These are phyloP conservation scores for Annulohypoxylon bovei DNA, from an alignment of 495 filamentous ascomycete genomes.

Conservation along the genomic window DNA sequence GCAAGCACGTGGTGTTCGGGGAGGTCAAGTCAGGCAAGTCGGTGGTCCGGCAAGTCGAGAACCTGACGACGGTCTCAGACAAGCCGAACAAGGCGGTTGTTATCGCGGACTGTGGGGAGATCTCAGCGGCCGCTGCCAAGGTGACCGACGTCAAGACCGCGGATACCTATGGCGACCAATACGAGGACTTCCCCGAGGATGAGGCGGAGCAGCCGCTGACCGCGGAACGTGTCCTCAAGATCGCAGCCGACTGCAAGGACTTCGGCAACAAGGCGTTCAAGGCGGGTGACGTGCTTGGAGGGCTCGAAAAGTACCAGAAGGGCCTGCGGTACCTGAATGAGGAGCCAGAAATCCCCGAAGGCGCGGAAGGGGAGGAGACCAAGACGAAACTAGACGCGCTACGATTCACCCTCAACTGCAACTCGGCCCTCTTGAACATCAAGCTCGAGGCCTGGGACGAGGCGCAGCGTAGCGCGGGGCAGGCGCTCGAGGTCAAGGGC, in stretches of 20 bases:
- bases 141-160: slow-evolving; percentile 68
- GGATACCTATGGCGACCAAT: slow-evolving; percentile 87
- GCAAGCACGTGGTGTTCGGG: slow-evolving; percentile 98
- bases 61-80: slow-evolving; percentile 78
- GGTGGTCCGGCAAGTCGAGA: slow-evolving; percentile 89
- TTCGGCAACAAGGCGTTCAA: slow-evolving; percentile 95
- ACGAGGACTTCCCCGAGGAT: slow-evolving; percentile 97
- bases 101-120: slow-evolving; percentile 87
- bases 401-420: slow-evolving; percentile 79
- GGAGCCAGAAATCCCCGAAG: slow-evolving; percentile 77
- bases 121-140: slow-evolving; percentile 73
- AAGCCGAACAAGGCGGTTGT: slow-evolving; percentile 78
- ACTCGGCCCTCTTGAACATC: slow-evolving; percentile 80
- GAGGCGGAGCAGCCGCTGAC: slow-evolving; percentile 59
- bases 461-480: slow-evolving; percentile 72
- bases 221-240: slow-evolving; percentile 73
- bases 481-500: slow-evolving; percentile 74
- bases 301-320: slow-evolving; percentile 96
- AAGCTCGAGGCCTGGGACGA: slow-evolving; percentile 79
- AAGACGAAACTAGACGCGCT: slow-evolving; percentile 73
- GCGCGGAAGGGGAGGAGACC: slow-evolving; percentile 73
- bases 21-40: slow-evolving; percentile 94
- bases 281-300: slow-evolving; percentile 70
- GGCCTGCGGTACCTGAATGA: slow-evolving; percentile 94
- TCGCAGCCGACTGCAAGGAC: slow-evolving; percentile 88